Base-by-base conservation (phyloP, 2,329 filamentous ascomycete species). In the Endothia cerciana region DNA sequence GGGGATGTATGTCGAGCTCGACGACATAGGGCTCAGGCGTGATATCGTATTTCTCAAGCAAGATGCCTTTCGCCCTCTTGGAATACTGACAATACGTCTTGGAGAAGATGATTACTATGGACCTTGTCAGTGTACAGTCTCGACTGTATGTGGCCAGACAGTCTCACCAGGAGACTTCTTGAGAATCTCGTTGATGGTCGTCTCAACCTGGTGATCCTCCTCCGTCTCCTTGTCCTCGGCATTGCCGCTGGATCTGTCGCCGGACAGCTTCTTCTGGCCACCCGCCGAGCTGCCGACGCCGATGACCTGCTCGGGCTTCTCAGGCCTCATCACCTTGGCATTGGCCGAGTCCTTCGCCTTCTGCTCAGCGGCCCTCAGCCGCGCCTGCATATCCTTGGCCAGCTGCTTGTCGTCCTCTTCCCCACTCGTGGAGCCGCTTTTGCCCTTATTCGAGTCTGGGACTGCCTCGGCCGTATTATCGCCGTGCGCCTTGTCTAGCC, bases 21-120 rank as follows among this genome's bases (percentile, higher is more conserved):
- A 98, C 93, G 8, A 99, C 91, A 74, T 89, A 91, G 0, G 95
- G 95, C 13, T 87, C 80, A 0, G 95, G 95, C 0, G 87, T 85
- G 74, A 99, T 96, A 63, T 82, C 83, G 81, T 98, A 98, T 72
- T 91, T 89, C 28, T 94, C 87, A 51, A 97, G 87, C 49, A 99
- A 86, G 64, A 98, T 86, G 53, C 84, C 83, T 79, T 99, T 99
- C 56, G 95, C 95, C 71, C 88, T 89, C 75, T 89, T 90, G 61
- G 93, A 97, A 79, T 87, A 90, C 0, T 91, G 93, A 77, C 95
- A 99, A 80, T 94, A 97, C 1, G 91, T 87, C 79, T 99, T 98
- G 70, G 93, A 97, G 81, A 98, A 98, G 72, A 99, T 92, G 76
- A 97, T 91, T 67, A 98, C 93, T 95, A 70, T 36, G 40, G 40